Evolutionary conservation across 202 grass and related monocot genomes (phyloP).

Genomic region (Carex arenaria): DNA sequence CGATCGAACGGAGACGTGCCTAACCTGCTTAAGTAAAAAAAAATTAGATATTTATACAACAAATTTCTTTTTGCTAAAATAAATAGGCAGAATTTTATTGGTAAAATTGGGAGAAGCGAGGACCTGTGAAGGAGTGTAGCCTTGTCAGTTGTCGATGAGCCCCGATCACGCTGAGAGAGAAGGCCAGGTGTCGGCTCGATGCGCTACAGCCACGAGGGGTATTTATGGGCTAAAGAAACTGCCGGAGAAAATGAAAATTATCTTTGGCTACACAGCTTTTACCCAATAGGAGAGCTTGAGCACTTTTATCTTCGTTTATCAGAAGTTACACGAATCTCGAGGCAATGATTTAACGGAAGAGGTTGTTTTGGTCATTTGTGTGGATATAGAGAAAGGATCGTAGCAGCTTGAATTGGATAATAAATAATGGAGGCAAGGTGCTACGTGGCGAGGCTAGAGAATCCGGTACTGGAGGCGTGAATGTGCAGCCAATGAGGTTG

Average conservation of each 20-base stretch:
- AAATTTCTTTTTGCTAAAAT: background rate
- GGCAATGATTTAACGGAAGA: background rate
- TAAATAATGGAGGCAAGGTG: background rate
- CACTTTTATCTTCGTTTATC: background rate
- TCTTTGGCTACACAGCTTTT: background rate
- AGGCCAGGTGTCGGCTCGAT: slow-evolving; percentile 34
- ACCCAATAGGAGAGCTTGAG: background rate
- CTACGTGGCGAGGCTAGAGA: slow-evolving; percentile 41
- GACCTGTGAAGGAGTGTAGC: slow-evolving; percentile 16
- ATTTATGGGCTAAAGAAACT: background rate
- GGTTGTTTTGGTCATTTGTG: background rate
- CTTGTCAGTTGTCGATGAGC: background rate
- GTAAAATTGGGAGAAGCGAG: slow-evolving; percentile 1
- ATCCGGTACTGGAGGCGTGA: background rate
- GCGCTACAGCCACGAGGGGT: background rate
- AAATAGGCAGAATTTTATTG: background rate
- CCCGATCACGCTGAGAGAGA: slow-evolving; percentile 5
- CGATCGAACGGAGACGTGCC: slow-evolving; percentile 6
- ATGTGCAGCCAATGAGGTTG: background rate
- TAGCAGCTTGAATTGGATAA: background rate
- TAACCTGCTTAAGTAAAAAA: background rate
- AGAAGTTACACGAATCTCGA: background rate
- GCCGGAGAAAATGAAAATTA: background rate
- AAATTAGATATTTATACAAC: slow-evolving; percentile 2
- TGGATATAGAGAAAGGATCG: background rate